Conservation (phyloP, 495 filamentous ascomycete species). For the Aspergillus sclerotioniger region DNA sequence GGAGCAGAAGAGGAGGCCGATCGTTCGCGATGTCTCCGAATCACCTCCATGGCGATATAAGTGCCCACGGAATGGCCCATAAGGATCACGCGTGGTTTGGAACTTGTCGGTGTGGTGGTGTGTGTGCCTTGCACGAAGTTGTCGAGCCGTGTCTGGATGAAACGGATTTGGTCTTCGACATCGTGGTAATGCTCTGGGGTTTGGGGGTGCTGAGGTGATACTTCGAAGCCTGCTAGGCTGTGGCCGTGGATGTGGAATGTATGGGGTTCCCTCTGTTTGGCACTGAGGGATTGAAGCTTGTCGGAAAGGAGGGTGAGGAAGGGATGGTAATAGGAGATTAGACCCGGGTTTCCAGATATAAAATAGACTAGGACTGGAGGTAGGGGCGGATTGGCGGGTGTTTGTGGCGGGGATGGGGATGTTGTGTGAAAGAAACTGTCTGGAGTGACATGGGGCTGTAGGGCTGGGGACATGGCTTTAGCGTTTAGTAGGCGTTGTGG, state of each 20-base stretch:
- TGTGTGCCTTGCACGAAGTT: neutral
- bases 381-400: constrained; percentile 8
- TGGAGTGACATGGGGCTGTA: constrained; percentile 27
- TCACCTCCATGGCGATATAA: constrained; percentile 73
- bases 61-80: constrained; percentile 82
- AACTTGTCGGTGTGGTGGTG: neutral
- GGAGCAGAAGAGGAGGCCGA: neutral
- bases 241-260: constrained; percentile 59
- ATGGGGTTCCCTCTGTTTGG: neutral
- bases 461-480: constrained; percentile 1
- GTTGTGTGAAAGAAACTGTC: constrained; percentile 34
- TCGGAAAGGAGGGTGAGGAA: constrained; percentile 59
- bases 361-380: constrained; percentile 54
- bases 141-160: constrained; percentile 26
- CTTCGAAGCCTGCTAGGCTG: constrained; percentile 70
- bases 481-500: neutral
- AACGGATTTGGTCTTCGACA: constrained; percentile 63
- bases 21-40: constrained; percentile 49
- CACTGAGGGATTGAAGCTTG: constrained; percentile 2
- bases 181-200: constrained; percentile 18
- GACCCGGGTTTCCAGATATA: constrained; percentile 83
- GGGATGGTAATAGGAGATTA: constrained; percentile 74
- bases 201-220: constrained; percentile 3
- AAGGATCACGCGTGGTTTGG: constrained; percentile 58
- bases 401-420: constrained; percentile 7